A percentile compares a stretch with the other conserved stretches of the same genome.
These are phyloP conservation scores for Eucalyptus cloeziana DNA, from an alignment of 345 rosid species.

Conservation along the genomic window DNA sequence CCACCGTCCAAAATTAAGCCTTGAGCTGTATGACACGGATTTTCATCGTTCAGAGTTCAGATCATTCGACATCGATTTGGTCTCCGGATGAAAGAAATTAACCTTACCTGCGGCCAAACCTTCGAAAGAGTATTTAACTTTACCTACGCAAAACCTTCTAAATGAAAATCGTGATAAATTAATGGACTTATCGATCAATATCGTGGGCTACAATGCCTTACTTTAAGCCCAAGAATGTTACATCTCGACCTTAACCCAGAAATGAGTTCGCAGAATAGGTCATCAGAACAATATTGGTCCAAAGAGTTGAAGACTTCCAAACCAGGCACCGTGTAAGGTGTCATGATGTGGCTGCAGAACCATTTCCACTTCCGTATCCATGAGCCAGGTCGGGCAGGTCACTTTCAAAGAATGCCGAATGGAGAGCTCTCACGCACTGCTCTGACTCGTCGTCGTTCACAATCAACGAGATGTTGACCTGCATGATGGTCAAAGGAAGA, in stretches of 20 bases:
- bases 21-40: neutral
- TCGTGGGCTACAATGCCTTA: neutral
- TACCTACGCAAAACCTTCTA: neutral
- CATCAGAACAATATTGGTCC: neutral
- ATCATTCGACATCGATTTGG: neutral
- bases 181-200: neutral
- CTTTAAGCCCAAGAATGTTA: neutral
- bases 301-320: neutral
- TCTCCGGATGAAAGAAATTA: neutral
- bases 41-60: neutral
- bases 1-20: neutral
- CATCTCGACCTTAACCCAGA: neutral
- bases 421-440: conserved; percentile 78
- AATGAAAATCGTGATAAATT: neutral
- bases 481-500: neutral
- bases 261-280: neutral
- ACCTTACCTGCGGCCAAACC: neutral
- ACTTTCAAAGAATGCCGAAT: conserved; percentile 59
- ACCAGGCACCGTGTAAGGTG: neutral
- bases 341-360: conserved; percentile 13
- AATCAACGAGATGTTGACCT: conserved; percentile 91
- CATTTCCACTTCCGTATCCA: conserved; percentile 12
- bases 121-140: neutral
- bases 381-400: conserved; percentile 27
- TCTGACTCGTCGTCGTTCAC: conserved; percentile 83